Evolutionary conservation across 306 rosid genomes (phyloP).

Genomic region (Psophocarpus tetragonolobus): DNA sequence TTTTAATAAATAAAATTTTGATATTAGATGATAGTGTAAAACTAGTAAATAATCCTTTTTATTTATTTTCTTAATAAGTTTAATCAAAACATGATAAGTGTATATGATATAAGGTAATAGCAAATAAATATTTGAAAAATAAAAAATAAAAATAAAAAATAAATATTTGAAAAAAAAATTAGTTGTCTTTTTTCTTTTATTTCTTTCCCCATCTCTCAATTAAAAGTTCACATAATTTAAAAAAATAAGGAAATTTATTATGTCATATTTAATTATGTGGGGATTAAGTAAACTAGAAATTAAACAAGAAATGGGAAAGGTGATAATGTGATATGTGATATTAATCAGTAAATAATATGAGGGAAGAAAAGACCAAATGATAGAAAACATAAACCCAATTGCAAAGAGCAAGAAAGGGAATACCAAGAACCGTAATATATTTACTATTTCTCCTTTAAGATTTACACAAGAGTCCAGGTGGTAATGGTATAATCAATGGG

Average conservation of each 20-base stretch:
- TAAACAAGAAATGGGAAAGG: not conserved
- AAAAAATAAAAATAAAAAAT: too few relatives aligned
- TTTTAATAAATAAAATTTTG: too few relatives aligned
- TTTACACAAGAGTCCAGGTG: conserved; percentile 58
- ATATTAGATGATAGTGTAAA: too few relatives aligned
- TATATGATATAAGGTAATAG: too few relatives aligned
- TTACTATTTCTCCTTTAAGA: conserved; percentile 59
- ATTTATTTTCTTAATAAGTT: too few relatives aligned
- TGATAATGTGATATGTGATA: not conserved
- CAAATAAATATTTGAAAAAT: too few relatives aligned
- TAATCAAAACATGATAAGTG: too few relatives aligned
- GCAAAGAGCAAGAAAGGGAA: not conserved
- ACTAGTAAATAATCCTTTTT: too few relatives aligned
- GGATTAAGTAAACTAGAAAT: not conserved
- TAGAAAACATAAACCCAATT: not conserved
- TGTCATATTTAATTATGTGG: not conserved
- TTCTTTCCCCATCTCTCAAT: not conserved
- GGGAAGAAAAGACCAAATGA: not conserved
- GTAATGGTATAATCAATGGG: conserved; percentile 53
- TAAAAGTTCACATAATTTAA: not conserved
- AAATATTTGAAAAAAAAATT: too few relatives aligned
- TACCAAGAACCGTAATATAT: conserved; percentile 49
- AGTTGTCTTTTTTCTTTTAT: not conserved
- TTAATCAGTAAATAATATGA: not conserved
- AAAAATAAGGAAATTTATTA: too few relatives aligned